These are phyloP conservation scores for Backusella luteola DNA, from an alignment of 192 early-diverging fungal genomes.

Conservation along the genomic window DNA sequence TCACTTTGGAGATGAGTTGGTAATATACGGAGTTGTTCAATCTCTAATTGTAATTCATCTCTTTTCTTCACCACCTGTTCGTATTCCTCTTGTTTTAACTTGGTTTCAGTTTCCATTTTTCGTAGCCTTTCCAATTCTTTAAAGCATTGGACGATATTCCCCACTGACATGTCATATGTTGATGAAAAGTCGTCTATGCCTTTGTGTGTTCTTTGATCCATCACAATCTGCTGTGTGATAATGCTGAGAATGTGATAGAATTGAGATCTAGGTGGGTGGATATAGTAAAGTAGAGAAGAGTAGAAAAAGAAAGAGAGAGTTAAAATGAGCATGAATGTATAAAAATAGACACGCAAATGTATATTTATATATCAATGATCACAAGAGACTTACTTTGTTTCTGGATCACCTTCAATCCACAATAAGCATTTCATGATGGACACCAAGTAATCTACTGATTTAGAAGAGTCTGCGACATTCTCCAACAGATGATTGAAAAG, in stretches of 20 bases:
- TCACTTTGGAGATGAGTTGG: constrained; percentile 33
- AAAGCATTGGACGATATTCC: constrained; percentile 67
- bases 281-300: neutral
- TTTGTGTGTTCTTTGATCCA: constrained; percentile 61
- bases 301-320: neutral
- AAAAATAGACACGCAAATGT: neutral
- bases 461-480: constrained; percentile 60
- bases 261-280: constrained; percentile 45
- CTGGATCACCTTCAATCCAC: constrained; percentile 67
- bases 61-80: constrained; percentile 59
- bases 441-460: constrained; percentile 61
- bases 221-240: constrained; percentile 73
- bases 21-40: constrained; percentile 10
- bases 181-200: constrained; percentile 54
- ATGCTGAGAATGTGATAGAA: constrained; percentile 76
- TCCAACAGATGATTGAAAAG: constrained; percentile 64
- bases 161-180: constrained; percentile 64
- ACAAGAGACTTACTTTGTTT: constrained; percentile 49
- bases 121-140: constrained; percentile 71
- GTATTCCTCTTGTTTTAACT: constrained; percentile 53
- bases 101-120: constrained; percentile 57
- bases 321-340: neutral
- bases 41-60: constrained; percentile 65
- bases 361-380: no score
- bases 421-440: constrained; percentile 68